Evolutionary conservation across 176 grass and related monocot species (phyloP), one percentile per base, ranked within the genome.

Genomic region (Ampelocalamus luodianensis): DNA sequence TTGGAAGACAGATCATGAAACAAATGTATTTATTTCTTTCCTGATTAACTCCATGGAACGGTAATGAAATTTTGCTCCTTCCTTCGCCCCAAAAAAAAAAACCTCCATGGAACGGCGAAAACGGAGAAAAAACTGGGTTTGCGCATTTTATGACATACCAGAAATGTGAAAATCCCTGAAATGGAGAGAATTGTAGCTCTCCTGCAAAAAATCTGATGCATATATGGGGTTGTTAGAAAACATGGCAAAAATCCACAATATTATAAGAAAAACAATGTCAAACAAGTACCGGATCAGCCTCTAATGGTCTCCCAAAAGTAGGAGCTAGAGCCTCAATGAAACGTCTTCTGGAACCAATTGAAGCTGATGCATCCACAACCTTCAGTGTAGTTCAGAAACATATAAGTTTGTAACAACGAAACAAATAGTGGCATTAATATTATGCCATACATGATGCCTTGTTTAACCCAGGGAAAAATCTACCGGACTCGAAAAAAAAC

Each of bases 251-350:
- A 85, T 17, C 45, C 27, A 63, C 24, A 39, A 82, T 65, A 58
- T 77, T 13, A 83, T 61, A 73, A 71, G 29, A 88, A 72, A 40
- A 85, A 55, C 13, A 68, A 59, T 49, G 42, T 1, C 38, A 10
- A 74, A 53, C 15, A 78, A 61, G 55, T 82, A 98, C 95, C 78
- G 91, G 91, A 90, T 98, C 95, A 85, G 92, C 89, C 85, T 98
- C 95, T 82, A 98, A 70, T 85, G 95, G 95, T 22, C 89, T 88
- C 42, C 95, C 95, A 61, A 98, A 98, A 74, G 79, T 39, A 78
- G 91, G 77, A 80, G 87, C 65, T 83, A 98, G 76, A 40, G 95
- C 95, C 64, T 98, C 95, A 68, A 98, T 98, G 78, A 98, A 98
- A 24, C 95, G 89, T 72, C 95, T 98, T 89, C 95, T 93, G 10